Evolutionary conservation across 176 grass and related monocot species (phyloP), one percentile per base, ranked within the genome.

Genomic region (Avena sativa): DNA sequence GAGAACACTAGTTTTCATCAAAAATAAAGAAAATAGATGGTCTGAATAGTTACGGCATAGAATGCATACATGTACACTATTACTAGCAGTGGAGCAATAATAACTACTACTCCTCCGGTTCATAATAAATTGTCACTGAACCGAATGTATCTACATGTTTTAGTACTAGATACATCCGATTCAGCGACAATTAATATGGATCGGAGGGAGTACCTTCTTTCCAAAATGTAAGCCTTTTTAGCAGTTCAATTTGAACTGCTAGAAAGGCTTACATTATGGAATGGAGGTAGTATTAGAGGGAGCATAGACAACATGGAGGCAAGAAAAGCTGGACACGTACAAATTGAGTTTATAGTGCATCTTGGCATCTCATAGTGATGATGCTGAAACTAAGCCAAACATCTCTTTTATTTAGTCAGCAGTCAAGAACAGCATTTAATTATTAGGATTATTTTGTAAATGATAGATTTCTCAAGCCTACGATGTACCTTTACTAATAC

Each of bases 11-110:
- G 8, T 8, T 9, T 81, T 85, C 9, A 0, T 57, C 38, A 17
- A 76, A 23, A 51, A 59, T 73, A 59, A 13, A 72, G 51, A 72
- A 76, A 44, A 63, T 63, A 20, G 7, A 82, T 20, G 32, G 16
- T 55, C 12, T 50, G 49, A 13, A 12, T 13, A 57, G 55, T 57
- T 57, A 20, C 55, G 73, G 53, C 44, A 9, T 16, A 52, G 12
- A 82, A 76, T 76, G 78, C 38, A 67, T 26, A 51, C 2, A 51
- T 19, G 77, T 81, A 78, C 6, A 46, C 0, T 44, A 28, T 86
- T 71, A n/a, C 13, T 53, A 36, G 73, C 58, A 73, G 1, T n/a
- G 23, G 55, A 82, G 9, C 14, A 86, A 77, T 30, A 14, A 43
- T 38, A 26, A 60, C 56, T 61, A 43, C 40, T 43, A 43, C 40